These are phyloP conservation scores for Colletotrichum cereale DNA, from an alignment of 2,329 filamentous ascomycete genomes.

Conservation along the genomic window DNA sequence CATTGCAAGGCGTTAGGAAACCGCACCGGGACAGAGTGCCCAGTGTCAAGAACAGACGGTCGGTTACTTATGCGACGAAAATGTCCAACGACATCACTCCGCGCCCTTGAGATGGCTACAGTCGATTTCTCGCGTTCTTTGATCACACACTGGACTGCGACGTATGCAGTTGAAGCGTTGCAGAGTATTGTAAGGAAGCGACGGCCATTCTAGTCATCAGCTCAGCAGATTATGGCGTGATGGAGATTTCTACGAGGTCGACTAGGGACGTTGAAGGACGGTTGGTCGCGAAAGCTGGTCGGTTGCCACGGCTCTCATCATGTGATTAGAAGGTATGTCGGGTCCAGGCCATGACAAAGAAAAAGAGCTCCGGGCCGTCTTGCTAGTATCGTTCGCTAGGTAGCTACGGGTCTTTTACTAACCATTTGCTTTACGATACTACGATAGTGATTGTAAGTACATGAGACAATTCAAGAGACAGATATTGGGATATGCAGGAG, in stretches of 20 bases:
- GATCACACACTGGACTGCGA: background rate
- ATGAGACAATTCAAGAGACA: conserved; percentile 1
- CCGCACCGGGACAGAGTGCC: background rate
- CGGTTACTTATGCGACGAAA: background rate
- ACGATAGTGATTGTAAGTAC: conserved; percentile 6
- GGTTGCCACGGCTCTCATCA: conserved; percentile 15
- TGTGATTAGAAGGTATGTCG: conserved; percentile 30
- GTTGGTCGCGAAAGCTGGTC: conserved; percentile 7
- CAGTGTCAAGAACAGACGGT: background rate
- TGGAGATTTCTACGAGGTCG: background rate
- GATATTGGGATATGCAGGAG: background rate
- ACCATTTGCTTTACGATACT: background rate
- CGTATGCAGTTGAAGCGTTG: background rate
- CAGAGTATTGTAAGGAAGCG: background rate
- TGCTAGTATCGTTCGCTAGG: conserved; percentile 2
- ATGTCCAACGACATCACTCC: background rate
- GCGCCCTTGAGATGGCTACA: background rate
- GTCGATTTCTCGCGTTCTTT: background rate
- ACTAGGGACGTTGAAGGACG: background rate
- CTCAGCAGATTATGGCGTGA: background rate
- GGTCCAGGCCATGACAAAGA: background rate
- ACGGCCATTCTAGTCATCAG: background rate
- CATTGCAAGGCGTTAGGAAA: conserved; percentile 44
- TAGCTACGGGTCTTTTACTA: background rate
- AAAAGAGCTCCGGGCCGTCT: background rate